Evolutionary conservation across 371 early-diverging fungal genomes (phyloP).

Genomic region (Actinomortierella wolfii): DNA sequence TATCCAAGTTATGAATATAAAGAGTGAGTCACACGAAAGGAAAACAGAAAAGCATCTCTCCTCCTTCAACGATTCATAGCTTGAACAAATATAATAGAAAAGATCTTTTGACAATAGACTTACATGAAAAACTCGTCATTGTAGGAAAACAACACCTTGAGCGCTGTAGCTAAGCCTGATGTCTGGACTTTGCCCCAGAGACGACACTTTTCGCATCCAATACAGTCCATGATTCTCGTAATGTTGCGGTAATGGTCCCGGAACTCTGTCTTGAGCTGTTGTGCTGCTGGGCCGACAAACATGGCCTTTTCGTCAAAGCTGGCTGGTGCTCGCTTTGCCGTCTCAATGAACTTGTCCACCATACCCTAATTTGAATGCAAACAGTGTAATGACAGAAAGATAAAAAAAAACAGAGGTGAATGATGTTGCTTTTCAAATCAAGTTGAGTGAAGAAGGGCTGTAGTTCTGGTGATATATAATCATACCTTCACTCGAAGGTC

Average conservation of each 20-base stretch:
- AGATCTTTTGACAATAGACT: constrained; percentile 25
- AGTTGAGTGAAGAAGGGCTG: not conserved
- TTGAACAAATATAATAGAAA: constrained; percentile 28
- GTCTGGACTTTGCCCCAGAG: constrained; percentile 97
- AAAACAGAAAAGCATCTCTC: too few species aligned
- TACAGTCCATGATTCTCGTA: constrained; percentile 96
- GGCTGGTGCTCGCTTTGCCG: constrained; percentile 61
- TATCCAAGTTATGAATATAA: constrained; percentile 25
- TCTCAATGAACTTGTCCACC: constrained; percentile 63
- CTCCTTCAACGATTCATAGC: too few species aligned
- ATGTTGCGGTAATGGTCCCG: constrained; percentile 92
- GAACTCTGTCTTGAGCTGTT: constrained; percentile 77
- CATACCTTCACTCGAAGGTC: constrained; percentile 54
- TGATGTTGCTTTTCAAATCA: not conserved
- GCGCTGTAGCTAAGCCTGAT: constrained; percentile 87
- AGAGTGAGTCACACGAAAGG: too few species aligned
- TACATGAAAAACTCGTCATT: constrained; percentile 68
- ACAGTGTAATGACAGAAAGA: not conserved
- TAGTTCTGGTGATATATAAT: not conserved
- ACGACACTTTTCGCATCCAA: constrained; percentile 96
- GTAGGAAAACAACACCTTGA: constrained; percentile 92
- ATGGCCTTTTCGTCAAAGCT: constrained; percentile 87
- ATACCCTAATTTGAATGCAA: constrained; percentile 41
- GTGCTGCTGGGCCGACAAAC: constrained; percentile 57
- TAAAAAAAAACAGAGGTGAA: too few species aligned